Evolutionary conservation across 768 basidiomycete species (phyloP).

Genomic region (Trametes cubensis): DNA sequence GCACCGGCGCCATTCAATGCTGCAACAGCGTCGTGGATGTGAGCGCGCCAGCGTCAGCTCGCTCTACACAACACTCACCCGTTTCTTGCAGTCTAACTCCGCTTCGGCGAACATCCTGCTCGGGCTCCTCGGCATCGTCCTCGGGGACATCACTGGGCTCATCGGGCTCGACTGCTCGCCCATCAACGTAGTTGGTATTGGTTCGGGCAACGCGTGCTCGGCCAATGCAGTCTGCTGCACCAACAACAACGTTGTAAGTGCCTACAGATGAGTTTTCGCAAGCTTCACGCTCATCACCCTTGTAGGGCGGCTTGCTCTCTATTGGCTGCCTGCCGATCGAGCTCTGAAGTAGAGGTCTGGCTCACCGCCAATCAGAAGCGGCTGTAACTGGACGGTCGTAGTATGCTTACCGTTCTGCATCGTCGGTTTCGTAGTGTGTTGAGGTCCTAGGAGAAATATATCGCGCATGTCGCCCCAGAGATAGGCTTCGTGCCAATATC

Average conservation of each 20-base stretch:
- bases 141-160: slow-evolving; percentile 16
- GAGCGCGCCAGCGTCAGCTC: background rate
- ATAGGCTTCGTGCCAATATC: too few relatives aligned
- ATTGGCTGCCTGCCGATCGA: slow-evolving; percentile 3
- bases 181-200: slow-evolving; percentile 21
- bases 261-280: too few relatives aligned
- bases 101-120: slow-evolving; percentile 2
- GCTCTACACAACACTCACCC: background rate
- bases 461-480: too few relatives aligned
- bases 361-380: too few relatives aligned
- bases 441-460: too few relatives aligned
- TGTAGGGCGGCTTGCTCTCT: slow-evolving; percentile 11
- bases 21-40: slow-evolving; percentile 13
- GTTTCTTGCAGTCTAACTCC: slow-evolving; percentile 12
- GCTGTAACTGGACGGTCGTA: too few relatives aligned
- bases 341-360: background rate
- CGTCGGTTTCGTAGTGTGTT: too few relatives aligned
- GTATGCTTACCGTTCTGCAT: too few relatives aligned
- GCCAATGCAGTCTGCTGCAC: slow-evolving; percentile 22
- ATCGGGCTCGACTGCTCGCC: slow-evolving; percentile 23
- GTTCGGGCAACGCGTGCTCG: slow-evolving; percentile 16
- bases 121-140: slow-evolving; percentile 23
- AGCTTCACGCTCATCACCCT: background rate
- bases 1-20: slow-evolving; percentile 23
- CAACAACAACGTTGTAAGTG: slow-evolving; percentile 22